Base-by-base conservation (phyloP, 805 yeast species). In the Myxozyma lipomycoides region DNA sequence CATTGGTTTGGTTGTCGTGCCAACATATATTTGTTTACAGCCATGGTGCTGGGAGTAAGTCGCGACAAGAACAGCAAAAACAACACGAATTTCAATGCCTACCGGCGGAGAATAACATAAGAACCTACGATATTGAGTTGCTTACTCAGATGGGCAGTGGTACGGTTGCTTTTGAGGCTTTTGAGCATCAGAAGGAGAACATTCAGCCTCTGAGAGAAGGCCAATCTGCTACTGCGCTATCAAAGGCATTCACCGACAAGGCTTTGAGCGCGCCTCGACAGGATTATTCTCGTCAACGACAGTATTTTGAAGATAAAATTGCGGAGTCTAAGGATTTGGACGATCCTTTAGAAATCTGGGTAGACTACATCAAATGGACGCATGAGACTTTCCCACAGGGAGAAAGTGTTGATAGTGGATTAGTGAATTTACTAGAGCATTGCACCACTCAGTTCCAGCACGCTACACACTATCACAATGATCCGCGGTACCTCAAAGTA, bases 291-390 rank as follows among this genome's bases (percentile, higher is more conserved):
- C 53, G 48, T 2, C 52, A 40, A 19, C 58, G 59, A 17, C 51
- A 48, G 2, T 40, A 32, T 35, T 75, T 77, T 55, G 95, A 86
- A 62, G 43, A 43, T 28, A 26, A 46, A 18, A 62, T 89, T 12
- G 63, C 64, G 7, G 71, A 71, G 1, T 55, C 79, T 5, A 83
- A 79, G 3, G 87, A 82, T 15, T 65, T 81, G 38, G 96, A 89
- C 68, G 96, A 90, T 65, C 96, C 96, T 0, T 64, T 89, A 21
- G 87, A 85, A 55, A 78, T 81, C 1, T 88, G 76, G 65, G 56
- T 87, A n/a, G 83, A 82, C 18, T 89, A 86, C 61, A 72, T 89
- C 10, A 64, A 73, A n/a, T 88, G 95, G 95, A 76, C 79, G 9
- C 79, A 76, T 51, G 73, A 74, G 30, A 76, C 55, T 3, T 56